Conservation (phyloP, 2,329 filamentous ascomycete species). For the Acephala macrosclerotiorum region DNA sequence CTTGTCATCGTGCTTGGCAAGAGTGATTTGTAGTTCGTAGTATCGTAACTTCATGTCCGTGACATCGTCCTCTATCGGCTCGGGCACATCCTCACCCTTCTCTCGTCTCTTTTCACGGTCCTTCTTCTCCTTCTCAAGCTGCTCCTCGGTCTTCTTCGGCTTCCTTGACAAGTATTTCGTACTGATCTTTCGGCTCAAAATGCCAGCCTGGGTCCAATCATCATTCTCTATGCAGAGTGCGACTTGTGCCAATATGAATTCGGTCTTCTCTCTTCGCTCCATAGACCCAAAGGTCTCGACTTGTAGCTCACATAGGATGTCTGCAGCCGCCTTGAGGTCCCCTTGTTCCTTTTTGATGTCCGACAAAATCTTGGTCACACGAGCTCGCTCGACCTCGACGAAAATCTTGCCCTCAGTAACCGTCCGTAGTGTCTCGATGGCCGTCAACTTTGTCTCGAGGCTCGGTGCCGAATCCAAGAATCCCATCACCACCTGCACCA, state of each 20-base stretch:
- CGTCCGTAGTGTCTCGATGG: constrained; percentile 94
- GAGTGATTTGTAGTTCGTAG: constrained; percentile 95
- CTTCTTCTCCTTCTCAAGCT: constrained; percentile 90
- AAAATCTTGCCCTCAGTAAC: constrained; percentile 99
- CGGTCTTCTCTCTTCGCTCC: constrained; percentile 96
- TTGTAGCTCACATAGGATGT: constrained; percentile 95
- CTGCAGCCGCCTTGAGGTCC: constrained; percentile 86
- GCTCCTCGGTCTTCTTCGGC: constrained; percentile 87
- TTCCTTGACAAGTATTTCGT: constrained; percentile 90
- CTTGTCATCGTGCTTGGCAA: constrained; percentile 96
- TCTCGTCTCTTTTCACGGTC: constrained; percentile 86
- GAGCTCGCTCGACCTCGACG: constrained; percentile 96
- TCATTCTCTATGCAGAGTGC: constrained; percentile 92
- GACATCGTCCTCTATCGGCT: constrained; percentile 84
- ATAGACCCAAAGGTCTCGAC: constrained; percentile 99
- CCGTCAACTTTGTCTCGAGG: constrained; percentile 85
- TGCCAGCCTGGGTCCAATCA: constrained; percentile 95
- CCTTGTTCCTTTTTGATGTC: constrained; percentile 98
- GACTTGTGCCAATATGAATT: constrained; percentile 97
- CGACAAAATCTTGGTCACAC: constrained; percentile 92
- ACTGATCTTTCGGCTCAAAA: constrained; percentile 96
- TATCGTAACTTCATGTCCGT: constrained; percentile 95
- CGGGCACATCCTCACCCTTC: constrained; percentile 78
- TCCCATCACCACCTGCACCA: constrained; percentile 95
- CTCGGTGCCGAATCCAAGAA: constrained; percentile 89